These are phyloP conservation scores for Rhizophagus sp. DNA, from an alignment of 192 early-diverging fungal genomes.

Conservation along the genomic window DNA sequence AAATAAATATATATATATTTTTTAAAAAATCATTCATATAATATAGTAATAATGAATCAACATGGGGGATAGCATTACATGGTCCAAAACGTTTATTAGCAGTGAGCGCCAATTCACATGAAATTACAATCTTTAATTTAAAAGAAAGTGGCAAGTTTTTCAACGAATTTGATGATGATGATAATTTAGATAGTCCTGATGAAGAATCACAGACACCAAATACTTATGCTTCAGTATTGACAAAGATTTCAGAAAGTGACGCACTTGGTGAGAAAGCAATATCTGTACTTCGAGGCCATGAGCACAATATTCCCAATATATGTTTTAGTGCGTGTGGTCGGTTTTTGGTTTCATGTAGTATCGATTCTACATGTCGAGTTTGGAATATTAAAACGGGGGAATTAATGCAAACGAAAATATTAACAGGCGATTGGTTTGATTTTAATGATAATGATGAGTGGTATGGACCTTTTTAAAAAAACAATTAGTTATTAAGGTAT, in stretches of 20 bases:
- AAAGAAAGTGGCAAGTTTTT: conserved; percentile 26
- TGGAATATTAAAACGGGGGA: conserved; percentile 41
- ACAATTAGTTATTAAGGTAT: too few species aligned
- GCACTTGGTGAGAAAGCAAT: conserved; percentile 16
- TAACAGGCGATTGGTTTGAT: not conserved
- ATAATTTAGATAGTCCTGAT: not conserved
- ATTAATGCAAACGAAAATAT: not conserved
- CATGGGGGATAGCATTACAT: conserved; percentile 65
- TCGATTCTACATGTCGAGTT: conserved; percentile 54
- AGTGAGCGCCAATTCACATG: conserved; percentile 52
- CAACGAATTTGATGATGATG: not conserved
- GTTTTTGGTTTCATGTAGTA: conserved; percentile 56
- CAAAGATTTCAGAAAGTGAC: not conserved
- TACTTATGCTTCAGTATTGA: not conserved
- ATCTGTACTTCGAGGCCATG: conserved; percentile 51
- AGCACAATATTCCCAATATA: conserved; percentile 63
- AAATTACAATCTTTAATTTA: conserved; percentile 26
- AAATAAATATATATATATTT: too few species aligned
- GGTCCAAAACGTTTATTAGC: conserved; percentile 51
- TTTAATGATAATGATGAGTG: not conserved
- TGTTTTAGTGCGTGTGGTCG: conserved; percentile 54
- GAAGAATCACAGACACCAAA: not conserved
- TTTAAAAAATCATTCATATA: not conserved
- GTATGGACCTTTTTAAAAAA: not conserved
- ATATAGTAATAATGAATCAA: conserved; percentile 41